phyloP scores from a whole-genome alignment of 2,329 filamentous ascomycete species.

The Teratosphaeria epicoccoides region DNA sequence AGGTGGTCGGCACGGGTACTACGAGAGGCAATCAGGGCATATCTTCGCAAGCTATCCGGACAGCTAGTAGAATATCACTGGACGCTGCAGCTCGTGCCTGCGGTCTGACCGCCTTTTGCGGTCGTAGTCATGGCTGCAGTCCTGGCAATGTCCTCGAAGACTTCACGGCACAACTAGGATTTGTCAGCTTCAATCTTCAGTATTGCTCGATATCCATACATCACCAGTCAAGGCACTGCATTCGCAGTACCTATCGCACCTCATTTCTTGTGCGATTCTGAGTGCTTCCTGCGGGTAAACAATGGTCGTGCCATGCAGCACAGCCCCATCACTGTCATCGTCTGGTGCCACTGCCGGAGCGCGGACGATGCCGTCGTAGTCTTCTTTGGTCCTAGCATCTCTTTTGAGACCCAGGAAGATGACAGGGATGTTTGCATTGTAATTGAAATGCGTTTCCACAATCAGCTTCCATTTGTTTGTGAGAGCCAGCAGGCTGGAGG shows the following conservation, averaged over 20 bases:
- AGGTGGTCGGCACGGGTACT: too few relatives aligned
- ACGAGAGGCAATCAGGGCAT: too few relatives aligned
- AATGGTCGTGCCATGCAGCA: slow-evolving; percentile 26
- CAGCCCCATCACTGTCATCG: slow-evolving; percentile 21
- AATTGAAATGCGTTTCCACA: slow-evolving; percentile 43
- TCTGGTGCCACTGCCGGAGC: background rate
- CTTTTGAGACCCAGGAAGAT: slow-evolving; percentile 50
- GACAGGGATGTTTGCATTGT: slow-evolving; percentile 42
- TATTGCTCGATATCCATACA: background rate
- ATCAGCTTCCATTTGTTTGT: slow-evolving; percentile 34
- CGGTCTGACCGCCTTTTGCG: slow-evolving; percentile 34
- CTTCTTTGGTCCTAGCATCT: slow-evolving; percentile 41
- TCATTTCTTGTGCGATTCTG: slow-evolving; percentile 45
- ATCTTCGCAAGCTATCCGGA: too few relatives aligned
- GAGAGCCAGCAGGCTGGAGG: slow-evolving; percentile 39
- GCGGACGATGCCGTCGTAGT: slow-evolving; percentile 23
- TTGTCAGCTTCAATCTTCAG: background rate
- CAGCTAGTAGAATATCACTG: slow-evolving; percentile 9
- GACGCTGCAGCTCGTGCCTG: slow-evolving; percentile 13
- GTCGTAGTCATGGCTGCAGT: slow-evolving; percentile 50
- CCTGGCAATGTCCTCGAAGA: slow-evolving; percentile 50
- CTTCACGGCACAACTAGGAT: slow-evolving; percentile 45
- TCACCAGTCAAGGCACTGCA: slow-evolving; percentile 50
- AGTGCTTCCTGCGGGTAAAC: slow-evolving; percentile 43
- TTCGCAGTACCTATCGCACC: slow-evolving; percentile 52